Evolutionary conservation across 148 eudicot genomes (phyloP).

Genomic region (Bassia scoparia): DNA sequence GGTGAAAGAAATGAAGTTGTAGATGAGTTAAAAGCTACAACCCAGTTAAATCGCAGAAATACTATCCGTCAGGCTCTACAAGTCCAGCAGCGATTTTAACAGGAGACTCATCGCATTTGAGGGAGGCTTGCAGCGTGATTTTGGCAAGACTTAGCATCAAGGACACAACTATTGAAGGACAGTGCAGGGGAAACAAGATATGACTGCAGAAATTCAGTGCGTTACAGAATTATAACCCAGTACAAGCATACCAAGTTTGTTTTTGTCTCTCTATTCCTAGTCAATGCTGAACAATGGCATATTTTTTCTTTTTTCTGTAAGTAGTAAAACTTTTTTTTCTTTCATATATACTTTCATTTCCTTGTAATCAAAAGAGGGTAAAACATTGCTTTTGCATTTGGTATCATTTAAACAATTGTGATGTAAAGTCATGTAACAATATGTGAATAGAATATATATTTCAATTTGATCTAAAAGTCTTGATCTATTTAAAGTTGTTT

Average conservation of each 20-base stretch:
- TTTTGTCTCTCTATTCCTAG: neutral
- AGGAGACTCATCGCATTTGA: conserved; percentile 28
- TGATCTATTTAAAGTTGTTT: conserved; percentile 61
- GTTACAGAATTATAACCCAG: neutral
- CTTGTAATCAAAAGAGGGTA: too few relatives aligned
- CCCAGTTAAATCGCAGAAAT: conserved; percentile 54
- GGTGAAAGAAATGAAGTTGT: conserved; percentile 31
- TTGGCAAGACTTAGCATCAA: conserved; percentile 28
- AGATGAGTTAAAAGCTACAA: conserved; percentile 50
- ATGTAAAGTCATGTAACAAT: too few relatives aligned
- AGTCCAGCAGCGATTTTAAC: conserved; percentile 26
- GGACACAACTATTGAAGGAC: conserved; percentile 23
- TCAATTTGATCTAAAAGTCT: neutral
- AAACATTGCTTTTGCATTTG: too few relatives aligned
- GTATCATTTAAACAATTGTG: too few relatives aligned
- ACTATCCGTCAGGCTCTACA: conserved; percentile 23
- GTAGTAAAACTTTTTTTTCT: too few relatives aligned
- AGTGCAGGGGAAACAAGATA: conserved; percentile 15
- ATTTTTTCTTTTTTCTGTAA: too few relatives aligned
- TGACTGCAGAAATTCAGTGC: conserved; percentile 9
- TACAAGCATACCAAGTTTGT: neutral
- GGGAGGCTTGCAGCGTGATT: conserved; percentile 35
- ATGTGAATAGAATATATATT: too few relatives aligned
- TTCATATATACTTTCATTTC: too few relatives aligned
- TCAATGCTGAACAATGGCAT: neutral